Conservation (phyloP, 2,329 filamentous ascomycete species). For the Hymenoscyphus infarciens region DNA sequence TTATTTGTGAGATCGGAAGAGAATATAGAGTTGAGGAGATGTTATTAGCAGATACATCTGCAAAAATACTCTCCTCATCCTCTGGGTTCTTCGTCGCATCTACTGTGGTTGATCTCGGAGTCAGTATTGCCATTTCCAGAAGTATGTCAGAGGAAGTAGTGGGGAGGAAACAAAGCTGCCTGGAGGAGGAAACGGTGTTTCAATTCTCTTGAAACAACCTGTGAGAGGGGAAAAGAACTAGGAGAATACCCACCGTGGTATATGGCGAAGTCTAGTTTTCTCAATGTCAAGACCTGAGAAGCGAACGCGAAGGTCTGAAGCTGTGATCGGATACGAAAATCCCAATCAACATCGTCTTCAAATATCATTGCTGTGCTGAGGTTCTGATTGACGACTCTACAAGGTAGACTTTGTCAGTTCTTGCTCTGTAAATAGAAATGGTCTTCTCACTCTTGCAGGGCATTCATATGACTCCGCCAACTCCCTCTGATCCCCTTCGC, state of each 20-base stretch:
- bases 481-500: slow-evolving; percentile 21
- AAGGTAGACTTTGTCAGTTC: slow-evolving; percentile 32
- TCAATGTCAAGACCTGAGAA: slow-evolving; percentile 14
- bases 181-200: too few relatives aligned
- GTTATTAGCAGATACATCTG: slow-evolving; percentile 16
- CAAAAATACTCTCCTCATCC: slow-evolving; percentile 25
- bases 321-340: slow-evolving; percentile 32
- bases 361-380: slow-evolving; percentile 41
- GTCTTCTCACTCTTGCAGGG: slow-evolving; percentile 30
- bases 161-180: too few relatives aligned
- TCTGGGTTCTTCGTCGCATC: slow-evolving; percentile 16
- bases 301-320: slow-evolving; percentile 16
- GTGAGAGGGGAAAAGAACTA: too few relatives aligned
- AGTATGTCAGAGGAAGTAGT: too few relatives aligned
- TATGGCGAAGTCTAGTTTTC: slow-evolving; percentile 7
- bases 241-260: neutral
- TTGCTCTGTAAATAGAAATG: slow-evolving; percentile 42
- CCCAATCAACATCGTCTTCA: slow-evolving; percentile 46
- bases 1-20: slow-evolving; percentile 8
- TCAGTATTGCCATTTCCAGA: too few relatives aligned
- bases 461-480: slow-evolving; percentile 25
- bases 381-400: slow-evolving; percentile 27
- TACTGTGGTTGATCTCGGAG: neutral
- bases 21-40: slow-evolving; percentile 15
- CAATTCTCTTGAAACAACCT: too few relatives aligned